These are phyloP conservation scores for Lentinula sp. DNA, from an alignment of 768 basidiomycete species.

Conservation along the genomic window DNA sequence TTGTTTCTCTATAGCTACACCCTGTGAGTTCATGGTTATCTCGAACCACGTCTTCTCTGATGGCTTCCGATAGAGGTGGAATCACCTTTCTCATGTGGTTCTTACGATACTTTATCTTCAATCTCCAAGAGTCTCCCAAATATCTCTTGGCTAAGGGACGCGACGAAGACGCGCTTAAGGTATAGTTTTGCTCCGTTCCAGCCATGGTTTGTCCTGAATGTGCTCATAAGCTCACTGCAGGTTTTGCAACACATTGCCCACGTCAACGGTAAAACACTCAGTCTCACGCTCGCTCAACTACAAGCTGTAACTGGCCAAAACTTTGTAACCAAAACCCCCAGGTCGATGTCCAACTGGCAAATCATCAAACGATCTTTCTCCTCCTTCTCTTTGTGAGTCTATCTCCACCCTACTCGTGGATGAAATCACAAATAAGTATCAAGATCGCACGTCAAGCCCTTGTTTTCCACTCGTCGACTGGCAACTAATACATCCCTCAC, in stretches of 20 bases:
- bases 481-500: conserved; percentile 40
- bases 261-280: conserved; percentile 38
- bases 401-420: not conserved
- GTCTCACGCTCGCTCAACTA: conserved; percentile 40
- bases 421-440: not conserved
- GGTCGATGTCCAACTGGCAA: conserved; percentile 23
- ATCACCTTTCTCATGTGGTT: conserved; percentile 49
- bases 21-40: conserved; percentile 21
- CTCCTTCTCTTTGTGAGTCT: conserved; percentile 31
- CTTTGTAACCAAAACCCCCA: conserved; percentile 4
- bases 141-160: conserved; percentile 51
- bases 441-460: conserved; percentile 42
- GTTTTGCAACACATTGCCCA: conserved; percentile 43
- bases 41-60: not conserved
- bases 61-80: conserved; percentile 24
- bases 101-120: conserved; percentile 50
- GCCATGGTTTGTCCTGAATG: not conserved
- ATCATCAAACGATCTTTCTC: conserved; percentile 27
- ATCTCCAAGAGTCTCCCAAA: conserved; percentile 56
- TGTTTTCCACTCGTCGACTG: conserved; percentile 39
- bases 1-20: conserved; percentile 22
- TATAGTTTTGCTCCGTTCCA: conserved; percentile 9
- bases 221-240: conserved; percentile 15
- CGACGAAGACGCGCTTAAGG: conserved; percentile 49
- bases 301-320: conserved; percentile 20